Base-by-base conservation (phyloP, 208 protist species). In the Leishmania turanica region DNA sequence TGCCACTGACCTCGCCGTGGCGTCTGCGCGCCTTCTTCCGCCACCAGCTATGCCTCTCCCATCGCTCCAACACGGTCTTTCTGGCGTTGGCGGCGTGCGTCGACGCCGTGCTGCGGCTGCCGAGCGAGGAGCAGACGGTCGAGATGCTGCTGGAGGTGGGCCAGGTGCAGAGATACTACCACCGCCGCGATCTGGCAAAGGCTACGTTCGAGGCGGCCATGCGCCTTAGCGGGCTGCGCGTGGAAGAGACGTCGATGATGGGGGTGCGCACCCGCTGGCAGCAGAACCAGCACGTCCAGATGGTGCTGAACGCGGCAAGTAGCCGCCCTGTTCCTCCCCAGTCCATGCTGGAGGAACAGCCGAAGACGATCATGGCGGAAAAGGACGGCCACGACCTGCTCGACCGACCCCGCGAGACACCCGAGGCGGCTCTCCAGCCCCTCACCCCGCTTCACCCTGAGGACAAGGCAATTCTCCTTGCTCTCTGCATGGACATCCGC, bases 241-340 rank as follows among this genome's bases (percentile, higher is more conserved):
- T 96, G n/a, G 87, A 96, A 76, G 92, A 98, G 85, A 87, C 88
- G 5, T 85, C 92, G 17, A 93, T 97, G 84, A 47, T 98, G 42
- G 97, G 97, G 17, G 94, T 98, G 70, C 92, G 96, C 31, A 99
- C 97, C 24, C 94, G 96, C 15, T 98, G 93, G 91, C 97, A 99
- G 90, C 82, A 92, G 77, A 93, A 96, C 66, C 84, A 97, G 78
- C 80, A 92, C 11, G 90, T 97, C 68, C 96, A 98, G 81, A 90
- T 96, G 81, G 79, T 98, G 9, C 66, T 98, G 45, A 88, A 96
- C 68, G 97, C 95, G 17, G 53, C 79, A 34, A 94, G 93, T 78
- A 53, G 62, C 11, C 75, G 80, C 17, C 60, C 84, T 6, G 77
- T 89, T 40, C 89, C 92, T 37, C 73, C 62, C 37, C 56, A 40